Percentiles rank a stretch among this genome's conserved stretches.
phyloP scores from a whole-genome alignment of 2,329 filamentous ascomycete species.

The Botrytis fragariae region DNA sequence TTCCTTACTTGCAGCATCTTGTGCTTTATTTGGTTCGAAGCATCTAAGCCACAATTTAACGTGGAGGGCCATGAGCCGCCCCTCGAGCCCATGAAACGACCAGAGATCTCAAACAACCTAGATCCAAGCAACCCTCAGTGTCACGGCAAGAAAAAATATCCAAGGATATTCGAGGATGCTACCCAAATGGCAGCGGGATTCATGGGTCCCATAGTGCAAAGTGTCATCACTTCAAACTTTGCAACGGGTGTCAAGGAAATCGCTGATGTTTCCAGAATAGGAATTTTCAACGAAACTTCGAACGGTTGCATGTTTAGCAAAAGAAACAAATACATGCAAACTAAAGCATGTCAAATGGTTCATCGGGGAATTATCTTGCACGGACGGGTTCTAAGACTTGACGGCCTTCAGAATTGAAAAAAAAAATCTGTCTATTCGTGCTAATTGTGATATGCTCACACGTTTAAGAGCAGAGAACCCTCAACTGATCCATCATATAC shows the following conservation, averaged over 20 bases:
- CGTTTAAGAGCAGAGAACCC: background rate
- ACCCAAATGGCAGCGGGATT: slow-evolving; percentile 17
- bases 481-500: background rate
- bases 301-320: slow-evolving; percentile 6
- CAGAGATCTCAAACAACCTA: slow-evolving; percentile 16
- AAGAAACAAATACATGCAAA: slow-evolving; percentile 2
- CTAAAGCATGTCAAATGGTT: background rate
- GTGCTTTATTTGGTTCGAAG: slow-evolving; percentile 10
- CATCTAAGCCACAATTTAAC: slow-evolving; percentile 14
- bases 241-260: slow-evolving; percentile 20
- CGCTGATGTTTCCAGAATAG: slow-evolving; percentile 17
- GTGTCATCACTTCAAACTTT: slow-evolving; percentile 19
- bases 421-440: background rate
- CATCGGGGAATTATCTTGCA: slow-evolving; percentile 8
- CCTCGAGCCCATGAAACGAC: slow-evolving; percentile 14
- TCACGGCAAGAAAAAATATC: background rate
- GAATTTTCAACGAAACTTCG: slow-evolving; percentile 12
- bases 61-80: slow-evolving; percentile 5
- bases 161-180: slow-evolving; percentile 12
- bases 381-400: background rate
- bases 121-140: slow-evolving; percentile 13
- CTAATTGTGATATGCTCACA: background rate
- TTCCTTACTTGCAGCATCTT: slow-evolving; percentile 16
- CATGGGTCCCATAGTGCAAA: slow-evolving; percentile 14
- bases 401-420: background rate